These are phyloP conservation scores for Morella rubra DNA, from an alignment of 306 rosid species.

Conservation along the genomic window DNA sequence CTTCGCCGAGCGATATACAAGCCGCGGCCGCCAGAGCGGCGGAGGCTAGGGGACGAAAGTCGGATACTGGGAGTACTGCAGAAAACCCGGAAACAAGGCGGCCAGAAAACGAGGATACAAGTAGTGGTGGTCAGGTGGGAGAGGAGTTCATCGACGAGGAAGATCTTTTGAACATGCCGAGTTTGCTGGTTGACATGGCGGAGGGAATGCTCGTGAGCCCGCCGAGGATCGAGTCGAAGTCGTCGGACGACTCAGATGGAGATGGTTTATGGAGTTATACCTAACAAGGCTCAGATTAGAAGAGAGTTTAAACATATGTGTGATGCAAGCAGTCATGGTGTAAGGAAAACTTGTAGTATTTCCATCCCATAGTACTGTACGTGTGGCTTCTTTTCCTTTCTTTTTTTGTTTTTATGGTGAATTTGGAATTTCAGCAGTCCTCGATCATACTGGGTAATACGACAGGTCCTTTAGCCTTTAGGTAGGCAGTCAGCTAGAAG, in stretches of 20 bases:
- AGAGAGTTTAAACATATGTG: neutral
- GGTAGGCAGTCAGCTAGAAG: neutral
- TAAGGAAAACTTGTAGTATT: neutral
- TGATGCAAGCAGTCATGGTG: neutral
- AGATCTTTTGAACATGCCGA: constrained; percentile 55
- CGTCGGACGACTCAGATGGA: constrained; percentile 42
- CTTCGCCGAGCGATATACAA: constrained; percentile 60
- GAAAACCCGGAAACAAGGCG: neutral
- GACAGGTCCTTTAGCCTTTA: neutral
- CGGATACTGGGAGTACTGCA: neutral
- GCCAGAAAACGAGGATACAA: neutral
- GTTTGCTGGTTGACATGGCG: constrained; percentile 54
- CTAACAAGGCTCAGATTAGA: neutral
- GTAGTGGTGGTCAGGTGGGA: neutral
- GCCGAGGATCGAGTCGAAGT: constrained; percentile 48
- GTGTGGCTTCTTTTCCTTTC: neutral
- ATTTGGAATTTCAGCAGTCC: neutral
- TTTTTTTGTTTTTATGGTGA: neutral
- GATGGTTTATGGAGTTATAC: constrained; percentile 49
- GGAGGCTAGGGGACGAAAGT: constrained; percentile 26
- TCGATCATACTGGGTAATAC: too few relatives aligned
- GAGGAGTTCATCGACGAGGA: constrained; percentile 48
- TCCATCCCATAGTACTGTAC: neutral
- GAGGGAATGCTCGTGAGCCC: constrained; percentile 65
- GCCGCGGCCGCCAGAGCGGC: constrained; percentile 85